Evolutionary conservation across 768 basidiomycete species (phyloP).

Genomic region (Suillus fuscotomentosus): DNA sequence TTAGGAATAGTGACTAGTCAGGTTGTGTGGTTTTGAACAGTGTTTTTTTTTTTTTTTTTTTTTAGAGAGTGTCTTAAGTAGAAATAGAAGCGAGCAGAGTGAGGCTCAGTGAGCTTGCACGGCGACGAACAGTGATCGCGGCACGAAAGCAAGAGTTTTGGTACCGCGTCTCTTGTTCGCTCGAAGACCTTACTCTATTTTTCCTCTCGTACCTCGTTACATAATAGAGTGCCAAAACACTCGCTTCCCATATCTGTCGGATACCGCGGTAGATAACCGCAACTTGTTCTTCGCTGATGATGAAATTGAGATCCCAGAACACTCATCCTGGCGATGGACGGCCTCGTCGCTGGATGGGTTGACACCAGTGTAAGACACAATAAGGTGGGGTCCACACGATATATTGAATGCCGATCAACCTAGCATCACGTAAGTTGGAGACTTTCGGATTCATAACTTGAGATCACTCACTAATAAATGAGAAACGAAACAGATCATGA

Average conservation of each 20-base stretch:
- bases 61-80: no score
- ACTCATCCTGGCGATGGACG: slow-evolving; percentile 33
- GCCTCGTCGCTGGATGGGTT: slow-evolving; percentile 26
- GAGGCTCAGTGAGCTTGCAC: no score
- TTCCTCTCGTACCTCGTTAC: no score
- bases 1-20: no score
- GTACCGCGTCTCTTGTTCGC: no score
- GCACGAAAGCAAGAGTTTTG: no score
- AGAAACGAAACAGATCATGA: not conserved
- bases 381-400: slow-evolving; percentile 28
- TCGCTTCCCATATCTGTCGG: slow-evolving; percentile 37
- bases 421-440: slow-evolving; percentile 38
- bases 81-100: no score
- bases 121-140: no score
- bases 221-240: slow-evolving; percentile 10
- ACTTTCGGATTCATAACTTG: slow-evolving; percentile 27
- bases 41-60: no score
- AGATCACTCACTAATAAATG: slow-evolving; percentile 39
- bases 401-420: slow-evolving; percentile 55
- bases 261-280: slow-evolving; percentile 39
- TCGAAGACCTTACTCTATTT: no score
- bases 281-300: slow-evolving; percentile 33
- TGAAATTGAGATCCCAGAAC: slow-evolving; percentile 32
- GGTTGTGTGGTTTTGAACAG: no score
- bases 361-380: no score